Evolutionary conservation across 1,284 basidiomycete species (phyloP), one percentile per base, ranked within the genome.

Genomic region (Xerocomus nothofagi): DNA sequence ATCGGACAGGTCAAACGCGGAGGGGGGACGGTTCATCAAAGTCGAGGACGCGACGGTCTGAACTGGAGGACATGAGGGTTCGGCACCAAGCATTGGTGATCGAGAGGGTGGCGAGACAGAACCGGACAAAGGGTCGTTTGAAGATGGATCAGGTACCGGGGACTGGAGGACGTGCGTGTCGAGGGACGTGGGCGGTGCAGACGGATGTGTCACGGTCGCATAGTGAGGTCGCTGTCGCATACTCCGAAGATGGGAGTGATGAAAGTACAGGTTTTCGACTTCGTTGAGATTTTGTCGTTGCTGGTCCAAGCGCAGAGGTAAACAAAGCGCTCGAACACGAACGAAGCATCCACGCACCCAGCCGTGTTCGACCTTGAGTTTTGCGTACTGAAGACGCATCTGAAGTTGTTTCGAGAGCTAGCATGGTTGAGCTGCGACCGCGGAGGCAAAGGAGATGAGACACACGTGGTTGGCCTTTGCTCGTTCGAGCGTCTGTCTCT

Each of bases 261-360:
- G 82, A 58, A 87, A 88, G 71, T 88, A 88, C 11, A 88, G 73
- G 58, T 88, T 88, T 63, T 88, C 86, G 10, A 88, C 86, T 65
- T 89, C 86, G 59, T 84, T 86, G 34, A 88, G 68, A 39, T 77
- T 85, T 66, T 88, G 86, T 43, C 80, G 75, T 82, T 86, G 82
- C 85, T 88, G 50, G 30, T 2, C 27, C 46, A 20, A 38, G 29
- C 37, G 36, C 36, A 27, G 10, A n/a, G 8, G 32, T 38, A 40
- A 47, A 37, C 34, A 50, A 42, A 50, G 39, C 21, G 49, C 17
- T 36, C 43, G 39, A 30, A 49, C 6, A 37, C 34, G 42, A 48
- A 49, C 40, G 21, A 8, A 47, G 37, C 39, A 59, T 23, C 27
- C 27, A 72, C 82, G 41, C 63, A 88, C 87, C 87, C 87, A 90